Conservation (phyloP, 2,329 filamentous ascomycete species). For the Fusarium nanum region DNA sequence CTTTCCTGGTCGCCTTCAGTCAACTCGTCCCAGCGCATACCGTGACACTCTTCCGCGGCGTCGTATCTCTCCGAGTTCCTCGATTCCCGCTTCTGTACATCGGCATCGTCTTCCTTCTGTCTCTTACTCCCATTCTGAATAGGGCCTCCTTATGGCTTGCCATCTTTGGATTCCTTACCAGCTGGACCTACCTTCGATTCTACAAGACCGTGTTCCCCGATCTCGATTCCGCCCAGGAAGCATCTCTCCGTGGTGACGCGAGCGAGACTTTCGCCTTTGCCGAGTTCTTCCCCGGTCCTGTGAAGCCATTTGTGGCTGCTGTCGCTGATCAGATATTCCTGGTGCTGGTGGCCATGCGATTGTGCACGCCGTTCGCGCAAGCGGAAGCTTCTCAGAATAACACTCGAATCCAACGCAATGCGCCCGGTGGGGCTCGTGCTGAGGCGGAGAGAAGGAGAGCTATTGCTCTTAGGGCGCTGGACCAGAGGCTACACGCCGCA, state of each 20-base stretch:
- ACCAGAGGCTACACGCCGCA: constrained; percentile 91
- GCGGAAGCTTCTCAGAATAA: constrained; percentile 82
- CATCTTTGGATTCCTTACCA: constrained; percentile 83
- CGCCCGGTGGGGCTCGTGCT: constrained; percentile 78
- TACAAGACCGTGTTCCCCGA: constrained; percentile 83
- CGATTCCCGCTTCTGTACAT: constrained; percentile 78
- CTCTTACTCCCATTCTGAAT: constrained; percentile 67
- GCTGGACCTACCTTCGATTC: constrained; percentile 97
- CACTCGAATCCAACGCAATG: constrained; percentile 63
- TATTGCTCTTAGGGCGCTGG: constrained; percentile 88
- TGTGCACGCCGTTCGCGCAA: constrained; percentile 87
- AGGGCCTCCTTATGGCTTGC: constrained; percentile 83
- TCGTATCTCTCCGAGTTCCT: constrained; percentile 88
- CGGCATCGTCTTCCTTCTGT: constrained; percentile 75
- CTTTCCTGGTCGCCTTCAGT: constrained; percentile 96
- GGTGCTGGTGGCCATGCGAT: constrained; percentile 76
- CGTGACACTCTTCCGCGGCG: constrained; percentile 88
- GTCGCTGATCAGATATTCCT: constrained; percentile 77
- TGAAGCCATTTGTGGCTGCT: constrained; percentile 80
- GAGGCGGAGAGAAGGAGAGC: constrained; percentile 92
- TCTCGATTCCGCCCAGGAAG: constrained; percentile 70
- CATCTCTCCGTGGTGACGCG: constrained; percentile 84
- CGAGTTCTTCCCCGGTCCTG: constrained; percentile 89
- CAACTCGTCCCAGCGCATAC: constrained; percentile 98
- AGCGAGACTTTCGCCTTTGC: constrained; percentile 97